Conservation (phyloP, 495 filamentous ascomycete genomes). For the Penicillium paxilli region DNA sequence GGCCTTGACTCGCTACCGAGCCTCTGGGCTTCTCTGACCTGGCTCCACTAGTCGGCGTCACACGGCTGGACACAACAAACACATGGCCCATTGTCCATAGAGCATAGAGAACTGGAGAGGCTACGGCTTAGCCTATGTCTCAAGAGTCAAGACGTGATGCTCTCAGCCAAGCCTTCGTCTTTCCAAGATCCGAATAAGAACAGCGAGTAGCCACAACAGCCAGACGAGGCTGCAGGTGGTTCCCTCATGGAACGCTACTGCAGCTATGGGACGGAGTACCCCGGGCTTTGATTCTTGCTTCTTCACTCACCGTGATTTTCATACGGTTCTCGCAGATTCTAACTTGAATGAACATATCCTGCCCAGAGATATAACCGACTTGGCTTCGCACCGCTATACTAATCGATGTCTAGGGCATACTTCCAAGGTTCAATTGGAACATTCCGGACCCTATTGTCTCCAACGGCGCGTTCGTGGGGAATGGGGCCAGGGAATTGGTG, state of each 20-base stretch:
- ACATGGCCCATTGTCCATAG: constrained; percentile 1
- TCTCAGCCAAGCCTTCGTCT: neutral
- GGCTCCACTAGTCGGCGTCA: constrained; percentile 7
- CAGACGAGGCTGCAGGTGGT: neutral
- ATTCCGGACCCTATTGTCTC: neutral
- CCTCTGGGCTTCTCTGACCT: neutral
- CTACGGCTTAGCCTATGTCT: neutral
- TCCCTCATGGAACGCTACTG: neutral
- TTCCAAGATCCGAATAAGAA: neutral
- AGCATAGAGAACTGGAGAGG: neutral
- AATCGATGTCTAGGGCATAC: neutral
- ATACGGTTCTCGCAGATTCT: neutral
- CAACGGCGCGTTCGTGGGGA: constrained; percentile 28
- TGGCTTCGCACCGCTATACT: neutral
- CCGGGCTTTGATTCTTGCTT: neutral
- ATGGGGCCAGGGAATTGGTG: neutral
- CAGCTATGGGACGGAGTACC: too few relatives aligned
- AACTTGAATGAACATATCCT: neutral
- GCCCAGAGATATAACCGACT: neutral
- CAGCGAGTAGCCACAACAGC: neutral
- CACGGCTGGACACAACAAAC: constrained; percentile 3
- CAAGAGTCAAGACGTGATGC: neutral
- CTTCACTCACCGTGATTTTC: neutral
- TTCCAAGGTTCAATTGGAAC: too few relatives aligned
- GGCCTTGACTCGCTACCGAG: constrained; percentile 7